Evolutionary conservation across 176 grass and related monocot species (phyloP).

Genomic region (Secale cereale): DNA sequence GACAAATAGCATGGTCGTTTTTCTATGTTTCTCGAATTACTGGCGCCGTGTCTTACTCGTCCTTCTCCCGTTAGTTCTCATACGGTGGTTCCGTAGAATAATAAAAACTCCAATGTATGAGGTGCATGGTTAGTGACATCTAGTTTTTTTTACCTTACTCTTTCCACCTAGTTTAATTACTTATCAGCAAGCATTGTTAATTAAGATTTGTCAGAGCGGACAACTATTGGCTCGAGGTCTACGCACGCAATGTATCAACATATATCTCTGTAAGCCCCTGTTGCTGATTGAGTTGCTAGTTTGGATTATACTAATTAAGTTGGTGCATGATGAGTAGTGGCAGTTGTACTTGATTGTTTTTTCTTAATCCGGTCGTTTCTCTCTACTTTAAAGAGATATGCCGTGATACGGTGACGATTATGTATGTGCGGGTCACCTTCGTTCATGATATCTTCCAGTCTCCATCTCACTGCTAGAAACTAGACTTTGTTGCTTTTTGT

Average conservation of each 20-base stretch:
- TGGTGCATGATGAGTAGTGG: neutral
- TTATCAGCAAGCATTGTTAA: neutral
- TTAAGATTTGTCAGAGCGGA: neutral
- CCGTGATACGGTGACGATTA: neutral
- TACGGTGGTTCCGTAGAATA: neutral
- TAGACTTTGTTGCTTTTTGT: neutral
- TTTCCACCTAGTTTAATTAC: neutral
- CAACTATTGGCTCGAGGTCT: constrained; percentile 19
- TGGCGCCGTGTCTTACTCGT: too few species aligned
- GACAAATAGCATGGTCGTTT: neutral
- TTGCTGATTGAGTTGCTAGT: neutral
- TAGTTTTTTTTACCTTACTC: neutral
- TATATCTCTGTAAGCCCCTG: neutral
- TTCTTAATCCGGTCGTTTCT: neutral
- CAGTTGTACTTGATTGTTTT: neutral
- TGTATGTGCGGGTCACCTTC: neutral
- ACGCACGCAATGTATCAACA: neutral
- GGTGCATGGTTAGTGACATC: neutral
- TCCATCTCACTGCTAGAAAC: neutral
- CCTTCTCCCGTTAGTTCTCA: neutral
- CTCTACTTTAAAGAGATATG: constrained; percentile 20
- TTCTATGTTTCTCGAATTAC: neutral
- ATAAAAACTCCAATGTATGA: neutral
- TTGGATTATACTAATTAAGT: neutral
- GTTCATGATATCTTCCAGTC: neutral